Conservation (phyloP, 148 eudicot species). For the Rhododendron williamsianum region DNA sequence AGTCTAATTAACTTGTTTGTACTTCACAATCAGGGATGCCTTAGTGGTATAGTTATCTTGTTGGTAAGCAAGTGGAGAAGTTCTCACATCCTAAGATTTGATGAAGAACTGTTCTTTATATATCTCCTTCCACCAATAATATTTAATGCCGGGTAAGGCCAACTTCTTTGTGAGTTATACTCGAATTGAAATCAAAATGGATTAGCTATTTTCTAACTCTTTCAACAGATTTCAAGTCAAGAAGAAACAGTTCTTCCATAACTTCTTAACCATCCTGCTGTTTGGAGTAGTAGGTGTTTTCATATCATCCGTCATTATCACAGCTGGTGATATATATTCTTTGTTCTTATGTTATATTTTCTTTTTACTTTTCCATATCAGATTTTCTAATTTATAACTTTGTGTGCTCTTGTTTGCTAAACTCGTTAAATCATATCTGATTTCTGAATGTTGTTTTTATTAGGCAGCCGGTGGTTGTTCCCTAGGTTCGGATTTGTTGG, state of each 20-base stretch:
- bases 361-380: neutral
- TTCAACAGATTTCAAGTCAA: slow-evolving; percentile 81
- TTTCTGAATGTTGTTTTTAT: slow-evolving; percentile 14
- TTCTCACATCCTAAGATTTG: slow-evolving; percentile 78
- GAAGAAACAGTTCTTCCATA: slow-evolving; percentile 96
- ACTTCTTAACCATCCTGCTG: slow-evolving; percentile 83
- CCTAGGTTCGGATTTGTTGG: slow-evolving; percentile 62
- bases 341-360: neutral
- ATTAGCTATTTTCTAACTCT: neutral
- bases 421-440: neutral
- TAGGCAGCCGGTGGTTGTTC: slow-evolving; percentile 85
- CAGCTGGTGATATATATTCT: slow-evolving; percentile 49
- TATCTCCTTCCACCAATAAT: slow-evolving; percentile 95
- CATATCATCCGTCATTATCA: slow-evolving; percentile 60
- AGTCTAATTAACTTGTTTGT: neutral
- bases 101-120: slow-evolving; percentile 85
- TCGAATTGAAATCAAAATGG: neutral
- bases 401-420: neutral
- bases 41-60: slow-evolving; percentile 61
- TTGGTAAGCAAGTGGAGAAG: slow-evolving; percentile 68
- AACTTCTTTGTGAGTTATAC: neutral
- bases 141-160: slow-evolving; percentile 88
- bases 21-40: slow-evolving; percentile 41
- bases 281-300: slow-evolving; percentile 86
- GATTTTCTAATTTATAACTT: neutral